Base-by-base conservation (phyloP, 768 basidiomycete species). In the Lanmaoa pseudosensibilis region DNA sequence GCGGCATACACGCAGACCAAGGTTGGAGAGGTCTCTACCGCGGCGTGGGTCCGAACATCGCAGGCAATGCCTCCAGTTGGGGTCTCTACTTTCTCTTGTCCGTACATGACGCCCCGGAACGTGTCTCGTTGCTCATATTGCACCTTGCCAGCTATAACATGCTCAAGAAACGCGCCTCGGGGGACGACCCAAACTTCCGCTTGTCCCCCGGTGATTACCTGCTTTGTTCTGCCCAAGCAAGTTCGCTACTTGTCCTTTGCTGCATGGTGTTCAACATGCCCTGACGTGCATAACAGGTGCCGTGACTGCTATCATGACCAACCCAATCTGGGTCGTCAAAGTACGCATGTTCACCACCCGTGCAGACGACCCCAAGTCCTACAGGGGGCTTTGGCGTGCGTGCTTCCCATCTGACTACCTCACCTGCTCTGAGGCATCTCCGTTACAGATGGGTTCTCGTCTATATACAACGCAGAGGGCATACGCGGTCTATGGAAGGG, bases 21-120 rank as follows among this genome's bases (percentile, higher is more conserved):
- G 96, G 97, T 6, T 89, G 85, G 83, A 80, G 73, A 57, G 96
- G 95, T 0, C 75, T 98, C 47, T 98, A 98, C 71, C 82, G 96
- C 52, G 97, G 97, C 16, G 77, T 98, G 33, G 82, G 84, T 1
- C 85, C 94, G 2, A 99, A 98, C 72, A 81, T 98, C 57, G 91
- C 92, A 0, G 97, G 96, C 13, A 98, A 98, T 61, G 94, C 95
- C 19, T 86, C 88, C 9, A 95, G 93, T 65, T 99, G 97, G 97
- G 97, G 97, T 0, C 74, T 98, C 25, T 99, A 99, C 74, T 99
- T 99, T 75, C 82, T 96, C 59, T 96, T 97, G 97, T 98, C 69
- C 74, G 65, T 62, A 37, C 13, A 43, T 30, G 19, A 39, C n/a
- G 23, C 36, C 25, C 23, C 18, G 18, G 40, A 38, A 48, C 34